Conservation (phyloP, 2,329 filamentous ascomycete species). For the Emmonsiellopsis sp. region DNA sequence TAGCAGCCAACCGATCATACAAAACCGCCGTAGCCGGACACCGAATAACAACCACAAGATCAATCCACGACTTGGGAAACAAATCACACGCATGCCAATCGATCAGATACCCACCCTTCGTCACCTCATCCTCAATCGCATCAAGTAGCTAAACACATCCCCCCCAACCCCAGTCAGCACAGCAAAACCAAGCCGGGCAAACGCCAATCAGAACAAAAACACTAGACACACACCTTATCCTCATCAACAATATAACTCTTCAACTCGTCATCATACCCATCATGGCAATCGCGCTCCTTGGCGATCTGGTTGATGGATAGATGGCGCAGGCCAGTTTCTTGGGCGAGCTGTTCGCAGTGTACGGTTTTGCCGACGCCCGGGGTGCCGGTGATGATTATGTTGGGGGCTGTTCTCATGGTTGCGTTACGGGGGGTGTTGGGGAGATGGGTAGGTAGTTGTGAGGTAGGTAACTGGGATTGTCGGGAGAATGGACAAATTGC, state of each 20-base stretch:
- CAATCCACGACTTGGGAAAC: conserved; percentile 88
- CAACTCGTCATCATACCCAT: conserved; percentile 77
- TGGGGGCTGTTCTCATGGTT: conserved; percentile 49
- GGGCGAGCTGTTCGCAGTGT: conserved; percentile 72
- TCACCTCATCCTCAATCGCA: conserved; percentile 72
- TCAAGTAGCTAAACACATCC: conserved; percentile 58
- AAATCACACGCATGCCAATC: conserved; percentile 98
- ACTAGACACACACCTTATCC: conserved; percentile 61
- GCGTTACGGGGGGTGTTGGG: not conserved
- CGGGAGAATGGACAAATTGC: no score
- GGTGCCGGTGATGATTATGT: conserved; percentile 91
- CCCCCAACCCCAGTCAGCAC: not conserved
- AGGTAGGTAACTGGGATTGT: no score
- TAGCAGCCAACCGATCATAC: conserved; percentile 71
- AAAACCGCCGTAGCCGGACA: conserved; percentile 65
- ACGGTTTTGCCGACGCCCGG: conserved; percentile 94
- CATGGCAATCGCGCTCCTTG: conserved; percentile 78
- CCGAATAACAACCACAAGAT: conserved; percentile 84
- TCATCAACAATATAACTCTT: conserved; percentile 92
- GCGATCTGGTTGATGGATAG: conserved; percentile 84
- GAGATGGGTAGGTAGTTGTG: no score
- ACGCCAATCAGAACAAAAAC: not conserved
- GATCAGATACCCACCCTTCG: conserved; percentile 74
- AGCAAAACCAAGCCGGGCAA: not conserved
- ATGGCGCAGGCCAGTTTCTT: conserved; percentile 68